Evolutionary conservation across 495 filamentous ascomycete genomes (phyloP), one percentile per base, ranked within the genome.

Genomic region (Melanomma pulvis-pyrius): DNA sequence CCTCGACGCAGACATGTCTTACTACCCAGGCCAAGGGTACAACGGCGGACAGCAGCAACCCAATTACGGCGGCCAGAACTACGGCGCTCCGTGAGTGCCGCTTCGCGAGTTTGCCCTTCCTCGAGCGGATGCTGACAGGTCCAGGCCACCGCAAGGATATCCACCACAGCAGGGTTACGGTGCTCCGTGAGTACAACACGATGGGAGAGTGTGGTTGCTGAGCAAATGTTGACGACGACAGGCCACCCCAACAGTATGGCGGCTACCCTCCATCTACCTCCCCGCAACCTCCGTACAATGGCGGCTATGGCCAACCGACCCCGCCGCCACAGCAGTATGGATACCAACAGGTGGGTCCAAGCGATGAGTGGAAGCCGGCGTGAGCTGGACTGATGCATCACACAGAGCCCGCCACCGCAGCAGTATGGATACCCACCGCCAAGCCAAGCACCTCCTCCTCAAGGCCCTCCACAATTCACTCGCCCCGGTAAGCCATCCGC

Each of bases 281-380:
- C 13, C 74, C 74, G 9, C 74, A 78, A 58, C 75, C 75, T 1
- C 65, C 74, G 5, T 76, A 73, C 65, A 75, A 73, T 53, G 61
- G 62, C 39, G 72, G 74, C 34, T 76, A 75, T 56, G 70, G 73
- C 34, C 68, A 70, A 24, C 66, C 71, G 32, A 61, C 71, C 32
- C 73, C 67, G 52, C 65, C 72, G 29, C 72, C 52, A 19, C 77
- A 76, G 56, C 81, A 77, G 26, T 79, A 78, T 69, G 82, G 80
- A 69, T 85, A 83, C 66, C 77, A 79, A 49, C 81, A 83, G 61
- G 58, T 79, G 74, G 67, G 74, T 73, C 50, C 53, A 50, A 25
- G 75, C 47, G 65, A 76, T 61, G 71, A 8, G 19, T 15, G 0
- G 41, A 21, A 61, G 34, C 28, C 0, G 21, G 51, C 51, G 68